These are phyloP conservation scores for Triadica sebifera DNA, from an alignment of 345 rosid species.

Conservation along the genomic window DNA sequence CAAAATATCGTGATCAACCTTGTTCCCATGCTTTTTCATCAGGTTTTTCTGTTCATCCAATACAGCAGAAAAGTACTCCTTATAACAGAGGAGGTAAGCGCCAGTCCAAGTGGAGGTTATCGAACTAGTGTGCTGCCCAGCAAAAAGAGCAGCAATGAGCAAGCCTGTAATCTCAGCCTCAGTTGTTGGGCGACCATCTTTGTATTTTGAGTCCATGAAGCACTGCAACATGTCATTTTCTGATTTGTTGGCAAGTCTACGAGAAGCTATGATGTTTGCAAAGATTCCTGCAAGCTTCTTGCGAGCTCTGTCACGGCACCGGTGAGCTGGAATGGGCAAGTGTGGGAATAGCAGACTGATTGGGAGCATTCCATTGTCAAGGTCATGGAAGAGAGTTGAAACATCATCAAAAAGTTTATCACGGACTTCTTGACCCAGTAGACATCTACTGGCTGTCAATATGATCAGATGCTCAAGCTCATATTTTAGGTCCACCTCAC, in stretches of 20 bases:
- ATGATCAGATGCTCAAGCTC: constrained; percentile 94
- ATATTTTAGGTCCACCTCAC: constrained; percentile 82
- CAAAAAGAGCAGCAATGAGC: constrained; percentile 96
- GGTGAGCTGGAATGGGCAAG: constrained; percentile 93
- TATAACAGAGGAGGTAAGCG: constrained; percentile 71
- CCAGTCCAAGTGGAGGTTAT: constrained; percentile 98
- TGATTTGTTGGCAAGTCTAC: constrained; percentile 60
- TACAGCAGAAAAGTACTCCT: constrained; percentile 57
- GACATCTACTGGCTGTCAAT: constrained; percentile 96
- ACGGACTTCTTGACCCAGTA: constrained; percentile 88
- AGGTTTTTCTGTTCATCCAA: constrained; percentile 72
- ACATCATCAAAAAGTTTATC: constrained; percentile 94
- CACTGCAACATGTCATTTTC: constrained; percentile 95
- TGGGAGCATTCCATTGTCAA: constrained; percentile 96
- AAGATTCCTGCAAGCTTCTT: constrained; percentile 78
- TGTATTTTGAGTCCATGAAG: constrained; percentile 95
- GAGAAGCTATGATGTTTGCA: constrained; percentile 67
- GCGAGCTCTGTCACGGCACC: constrained; percentile 83
- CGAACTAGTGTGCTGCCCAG: constrained; percentile 99
- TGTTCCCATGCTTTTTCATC: constrained; percentile 73
- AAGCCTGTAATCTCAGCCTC: constrained; percentile 87
- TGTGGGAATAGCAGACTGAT: constrained; percentile 91
- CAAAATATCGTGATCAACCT: constrained; percentile 81
- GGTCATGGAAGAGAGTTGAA: constrained; percentile 88
- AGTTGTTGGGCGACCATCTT: constrained; percentile 83